A percentile compares a stretch with the other conserved stretches of the same genome.
Evolutionary conservation across 2,329 filamentous ascomycete species (phyloP).

Genomic region (Microdochium paspali): DNA sequence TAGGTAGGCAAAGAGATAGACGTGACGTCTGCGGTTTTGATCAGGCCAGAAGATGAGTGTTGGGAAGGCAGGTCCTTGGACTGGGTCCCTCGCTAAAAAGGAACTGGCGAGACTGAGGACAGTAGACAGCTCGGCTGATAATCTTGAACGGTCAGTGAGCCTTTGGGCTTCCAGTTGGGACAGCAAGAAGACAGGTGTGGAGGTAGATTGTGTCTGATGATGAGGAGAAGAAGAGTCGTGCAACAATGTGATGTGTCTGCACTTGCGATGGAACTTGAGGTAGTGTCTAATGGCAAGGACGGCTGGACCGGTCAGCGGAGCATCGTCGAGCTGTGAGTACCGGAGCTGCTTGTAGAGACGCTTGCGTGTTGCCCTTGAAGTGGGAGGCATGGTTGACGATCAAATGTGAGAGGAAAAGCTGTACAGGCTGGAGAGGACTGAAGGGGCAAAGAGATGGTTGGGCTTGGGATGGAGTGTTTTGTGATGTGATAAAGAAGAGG

Average conservation of each 20-base stretch:
- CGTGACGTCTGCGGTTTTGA: slow-evolving; percentile 22
- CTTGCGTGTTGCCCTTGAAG: neutral
- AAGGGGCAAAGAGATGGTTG: neutral
- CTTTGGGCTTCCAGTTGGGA: slow-evolving; percentile 30
- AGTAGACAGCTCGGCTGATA: slow-evolving; percentile 15
- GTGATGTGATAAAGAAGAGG: neutral
- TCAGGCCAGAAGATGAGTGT: slow-evolving; percentile 29
- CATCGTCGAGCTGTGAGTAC: neutral
- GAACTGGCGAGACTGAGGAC: slow-evolving; percentile 18
- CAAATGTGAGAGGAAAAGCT: neutral
- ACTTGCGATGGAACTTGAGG: neutral
- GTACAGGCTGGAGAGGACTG: neutral
- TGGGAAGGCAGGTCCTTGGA: slow-evolving; percentile 15
- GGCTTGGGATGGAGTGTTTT: neutral
- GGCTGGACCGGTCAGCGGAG: neutral
- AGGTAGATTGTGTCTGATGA: neutral
- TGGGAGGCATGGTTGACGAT: neutral
- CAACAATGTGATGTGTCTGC: slow-evolving; percentile 5
- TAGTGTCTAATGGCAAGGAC: neutral
- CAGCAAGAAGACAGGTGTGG: slow-evolving; percentile 23
- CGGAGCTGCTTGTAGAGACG: neutral
- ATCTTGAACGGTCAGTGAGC: slow-evolving; percentile 22
- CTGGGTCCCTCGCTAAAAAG: slow-evolving; percentile 7
- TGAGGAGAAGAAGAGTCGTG: too few species aligned
- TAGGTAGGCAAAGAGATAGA: slow-evolving; percentile 30